Conservation (phyloP, 2,329 filamentous ascomycete genomes). For the Pseudogymnoascus sp. region DNA sequence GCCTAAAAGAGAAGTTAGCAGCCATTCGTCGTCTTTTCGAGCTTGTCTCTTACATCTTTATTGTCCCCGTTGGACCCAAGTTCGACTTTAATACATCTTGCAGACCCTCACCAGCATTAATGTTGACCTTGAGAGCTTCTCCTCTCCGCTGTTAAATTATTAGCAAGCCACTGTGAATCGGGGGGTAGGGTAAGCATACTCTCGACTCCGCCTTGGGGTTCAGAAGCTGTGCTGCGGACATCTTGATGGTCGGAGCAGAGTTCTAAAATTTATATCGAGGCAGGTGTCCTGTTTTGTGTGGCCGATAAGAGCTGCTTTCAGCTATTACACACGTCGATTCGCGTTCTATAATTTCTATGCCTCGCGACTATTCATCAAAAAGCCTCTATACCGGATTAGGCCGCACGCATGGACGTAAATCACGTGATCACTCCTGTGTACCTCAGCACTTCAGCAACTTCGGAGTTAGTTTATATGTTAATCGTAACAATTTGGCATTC, state of each 20-base stretch:
- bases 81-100: slow-evolving; percentile 96
- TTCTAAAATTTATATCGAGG: slow-evolving; percentile 12
- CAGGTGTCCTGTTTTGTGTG: slow-evolving; percentile 10
- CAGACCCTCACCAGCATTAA: slow-evolving; percentile 86
- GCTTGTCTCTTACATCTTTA: slow-evolving; percentile 69
- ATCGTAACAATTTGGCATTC: background rate
- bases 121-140: slow-evolving; percentile 95
- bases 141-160: slow-evolving; percentile 65
- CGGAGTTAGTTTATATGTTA: background rate
- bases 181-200: slow-evolving; percentile 46
- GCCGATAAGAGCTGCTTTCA: slow-evolving; percentile 6
- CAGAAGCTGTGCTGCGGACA: slow-evolving; percentile 96
- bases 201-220: slow-evolving; percentile 98
- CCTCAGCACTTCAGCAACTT: background rate
- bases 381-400: slow-evolving; percentile 7
- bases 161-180: slow-evolving; percentile 23
- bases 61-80: slow-evolving; percentile 82
- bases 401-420: background rate
- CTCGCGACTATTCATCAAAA: slow-evolving; percentile 9
- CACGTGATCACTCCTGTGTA: background rate
- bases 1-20: slow-evolving; percentile 36
- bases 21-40: slow-evolving; percentile 18
- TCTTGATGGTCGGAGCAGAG: slow-evolving; percentile 33
- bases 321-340: slow-evolving; percentile 7
- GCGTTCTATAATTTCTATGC: slow-evolving; percentile 10